These are phyloP conservation scores for Arthroderma sp. DNA, from an alignment of 2,329 filamentous ascomycete species.

Conservation along the genomic window DNA sequence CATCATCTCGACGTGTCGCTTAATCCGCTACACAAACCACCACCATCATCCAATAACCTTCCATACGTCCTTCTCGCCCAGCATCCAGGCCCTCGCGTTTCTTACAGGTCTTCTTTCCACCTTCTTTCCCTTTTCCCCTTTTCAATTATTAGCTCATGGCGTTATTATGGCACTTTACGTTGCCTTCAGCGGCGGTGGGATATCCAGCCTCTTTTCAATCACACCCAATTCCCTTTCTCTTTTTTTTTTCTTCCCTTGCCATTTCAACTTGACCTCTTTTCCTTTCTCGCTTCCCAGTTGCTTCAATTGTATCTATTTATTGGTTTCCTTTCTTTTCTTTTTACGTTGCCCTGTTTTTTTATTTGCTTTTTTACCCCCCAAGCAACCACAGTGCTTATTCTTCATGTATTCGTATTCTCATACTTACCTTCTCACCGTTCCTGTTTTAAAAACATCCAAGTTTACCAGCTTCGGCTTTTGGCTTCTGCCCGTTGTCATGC, in stretches of 20 bases:
- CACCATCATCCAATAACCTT: neutral
- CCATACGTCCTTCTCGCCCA: neutral
- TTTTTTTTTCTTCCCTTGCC: neutral
- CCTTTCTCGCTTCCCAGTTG: neutral
- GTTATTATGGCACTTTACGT: neutral
- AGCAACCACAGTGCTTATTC: neutral
- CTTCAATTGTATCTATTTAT: constrained; percentile 8
- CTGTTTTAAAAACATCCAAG: too few relatives aligned
- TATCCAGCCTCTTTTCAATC: neutral
- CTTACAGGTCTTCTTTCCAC: neutral
- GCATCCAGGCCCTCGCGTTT: neutral
- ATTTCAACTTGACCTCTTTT: neutral
- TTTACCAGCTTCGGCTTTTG: too few relatives aligned
- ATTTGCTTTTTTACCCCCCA: neutral
- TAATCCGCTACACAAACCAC: neutral
- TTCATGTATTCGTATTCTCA: neutral
- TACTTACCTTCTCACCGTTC: neutral
- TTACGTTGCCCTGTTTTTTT: neutral
- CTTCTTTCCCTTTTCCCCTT: constrained; percentile 1
- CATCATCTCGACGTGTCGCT: too few relatives aligned
- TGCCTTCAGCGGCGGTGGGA: neutral
- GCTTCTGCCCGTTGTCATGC: too few relatives aligned
- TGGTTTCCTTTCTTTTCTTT: neutral
- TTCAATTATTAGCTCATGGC: neutral
- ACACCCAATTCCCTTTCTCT: neutral